Percentiles rank a stretch among this genome's conserved stretches.
Evolutionary conservation across 768 basidiomycete species (phyloP).

Genomic region (Collybia nuda): DNA sequence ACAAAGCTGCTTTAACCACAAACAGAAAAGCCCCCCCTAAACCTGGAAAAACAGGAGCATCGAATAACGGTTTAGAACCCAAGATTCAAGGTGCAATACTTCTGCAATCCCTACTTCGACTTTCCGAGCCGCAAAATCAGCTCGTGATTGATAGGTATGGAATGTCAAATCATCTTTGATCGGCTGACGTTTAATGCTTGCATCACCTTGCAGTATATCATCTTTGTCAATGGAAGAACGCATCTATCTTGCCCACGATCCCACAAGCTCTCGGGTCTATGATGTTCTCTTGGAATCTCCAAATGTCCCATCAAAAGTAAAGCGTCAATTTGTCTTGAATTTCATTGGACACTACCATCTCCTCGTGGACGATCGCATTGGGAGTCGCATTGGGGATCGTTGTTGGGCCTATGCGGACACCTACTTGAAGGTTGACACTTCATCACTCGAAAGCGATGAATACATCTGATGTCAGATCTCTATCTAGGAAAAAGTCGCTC

Average conservation of each 20-base stretch:
- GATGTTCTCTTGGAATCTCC: slow-evolving; percentile 75
- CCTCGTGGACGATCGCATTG: slow-evolving; percentile 88
- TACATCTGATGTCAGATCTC: neutral
- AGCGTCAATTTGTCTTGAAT: slow-evolving; percentile 68
- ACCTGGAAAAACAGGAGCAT: slow-evolving; percentile 13
- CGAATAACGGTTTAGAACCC: slow-evolving; percentile 49
- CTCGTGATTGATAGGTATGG: slow-evolving; percentile 69
- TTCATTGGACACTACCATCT: slow-evolving; percentile 78
- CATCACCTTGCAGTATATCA: slow-evolving; percentile 44
- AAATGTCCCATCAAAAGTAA: slow-evolving; percentile 60
- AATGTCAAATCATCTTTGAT: neutral
- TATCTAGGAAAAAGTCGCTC: slow-evolving; percentile 86
- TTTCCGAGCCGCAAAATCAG: slow-evolving; percentile 66
- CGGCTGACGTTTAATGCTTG: slow-evolving; percentile 4
- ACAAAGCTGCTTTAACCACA: slow-evolving; percentile 9
- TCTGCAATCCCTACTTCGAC: slow-evolving; percentile 76
- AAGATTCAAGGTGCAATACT: slow-evolving; percentile 85
- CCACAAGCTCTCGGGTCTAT: slow-evolving; percentile 75
- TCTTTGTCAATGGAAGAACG: slow-evolving; percentile 59
- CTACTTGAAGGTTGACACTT: slow-evolving; percentile 72
- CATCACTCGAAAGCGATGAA: neutral
- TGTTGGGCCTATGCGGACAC: slow-evolving; percentile 92
- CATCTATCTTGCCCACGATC: slow-evolving; percentile 48
- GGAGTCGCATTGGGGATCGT: slow-evolving; percentile 87
- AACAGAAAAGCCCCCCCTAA: neutral